Evolutionary conservation across 345 rosid species (phyloP), one percentile per base, ranked within the genome.

Genomic region (Ailanthus altissimus): DNA sequence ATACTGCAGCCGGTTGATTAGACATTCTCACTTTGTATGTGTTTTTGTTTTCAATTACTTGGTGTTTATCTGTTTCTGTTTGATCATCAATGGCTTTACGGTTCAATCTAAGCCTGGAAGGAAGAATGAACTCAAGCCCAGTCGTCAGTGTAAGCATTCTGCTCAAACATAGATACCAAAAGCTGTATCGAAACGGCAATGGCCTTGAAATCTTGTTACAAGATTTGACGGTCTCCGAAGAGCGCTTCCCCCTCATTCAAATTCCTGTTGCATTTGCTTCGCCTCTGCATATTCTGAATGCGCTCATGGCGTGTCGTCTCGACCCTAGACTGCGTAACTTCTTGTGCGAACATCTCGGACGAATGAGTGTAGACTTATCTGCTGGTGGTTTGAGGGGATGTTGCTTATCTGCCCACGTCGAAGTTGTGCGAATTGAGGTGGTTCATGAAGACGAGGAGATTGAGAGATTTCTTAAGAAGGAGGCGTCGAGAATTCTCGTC

Each of bases 91-190:
- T 59, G 63, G 38, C 1, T 4, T 0, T 26, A 59, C 18, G 6
- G 3, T 13, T 59, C 63, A 59, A 59, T 59, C 40, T 59, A 59
- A 14, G 12, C 32, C 38, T 59, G 15, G 26, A 58, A 23, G 38
- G 32, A 26, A 13, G 18, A 26, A 6, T 26, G 36, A 1, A 1
- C 13, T 1, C 4, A 20, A 14, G 14, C 64, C 58, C 73, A 1
- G 15, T 69, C 15, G 49, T 58, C n/a, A 15, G 26, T 26, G 38
- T 46, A 42, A 25, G 28, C 38, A 49, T 65, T 12, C 6, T 43
- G 23, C 26, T 65, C 26, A 65, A 42, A n/a, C 69, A 65, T 11
- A 65, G 69, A 65, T 65, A n/a, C 25, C 26, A 43, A 21, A n/a
- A 21, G 69, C 16, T n/a, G 16, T 0, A 18, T 10, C 69, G 69